Percentiles rank a stretch among this genome's conserved stretches.
phyloP scores from a whole-genome alignment of 192 early-diverging fungal species.

The Radiomyces spectabilis region DNA sequence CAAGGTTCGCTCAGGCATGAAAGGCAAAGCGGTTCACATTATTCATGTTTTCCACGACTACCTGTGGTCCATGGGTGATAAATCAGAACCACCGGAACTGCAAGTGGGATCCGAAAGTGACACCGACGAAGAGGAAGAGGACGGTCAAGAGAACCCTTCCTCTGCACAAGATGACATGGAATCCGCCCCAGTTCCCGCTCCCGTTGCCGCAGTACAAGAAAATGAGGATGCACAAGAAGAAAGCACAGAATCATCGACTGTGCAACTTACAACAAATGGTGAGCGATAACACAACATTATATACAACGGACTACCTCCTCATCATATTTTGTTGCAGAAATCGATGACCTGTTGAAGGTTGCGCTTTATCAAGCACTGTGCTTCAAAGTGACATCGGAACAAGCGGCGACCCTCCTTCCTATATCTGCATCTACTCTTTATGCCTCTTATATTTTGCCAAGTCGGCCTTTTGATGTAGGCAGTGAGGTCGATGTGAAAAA shows the following conservation, averaged over 20 bases:
- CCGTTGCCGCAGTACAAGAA: background rate
- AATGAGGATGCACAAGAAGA: too few species aligned
- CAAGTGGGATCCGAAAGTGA: conserved; percentile 12
- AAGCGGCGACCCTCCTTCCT: conserved; percentile 55
- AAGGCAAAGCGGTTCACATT: conserved; percentile 77
- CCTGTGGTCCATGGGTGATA: conserved; percentile 72
- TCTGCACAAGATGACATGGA: background rate
- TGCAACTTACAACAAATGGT: background rate
- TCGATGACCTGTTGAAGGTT: conserved; percentile 65
- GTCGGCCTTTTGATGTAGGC: conserved; percentile 43
- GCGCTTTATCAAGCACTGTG: conserved; percentile 66
- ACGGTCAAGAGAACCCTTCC: conserved; percentile 7
- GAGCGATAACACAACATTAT: background rate
- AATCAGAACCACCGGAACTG: conserved; percentile 50
- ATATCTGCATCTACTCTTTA: conserved; percentile 70
- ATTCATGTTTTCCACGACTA: conserved; percentile 71
- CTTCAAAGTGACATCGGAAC: conserved; percentile 50
- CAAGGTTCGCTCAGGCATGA: conserved; percentile 39
- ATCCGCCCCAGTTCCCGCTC: background rate
- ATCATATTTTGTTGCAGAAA: conserved; percentile 39
- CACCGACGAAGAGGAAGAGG: conserved; percentile 17
- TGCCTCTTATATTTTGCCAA: conserved; percentile 67
- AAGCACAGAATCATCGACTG: background rate
- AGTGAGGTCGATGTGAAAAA: conserved; percentile 73
- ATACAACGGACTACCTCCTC: background rate